Evolutionary conservation across 208 protist species (phyloP), one percentile per base, ranked within the genome.

Genomic region (Trypanosoma caninum): DNA sequence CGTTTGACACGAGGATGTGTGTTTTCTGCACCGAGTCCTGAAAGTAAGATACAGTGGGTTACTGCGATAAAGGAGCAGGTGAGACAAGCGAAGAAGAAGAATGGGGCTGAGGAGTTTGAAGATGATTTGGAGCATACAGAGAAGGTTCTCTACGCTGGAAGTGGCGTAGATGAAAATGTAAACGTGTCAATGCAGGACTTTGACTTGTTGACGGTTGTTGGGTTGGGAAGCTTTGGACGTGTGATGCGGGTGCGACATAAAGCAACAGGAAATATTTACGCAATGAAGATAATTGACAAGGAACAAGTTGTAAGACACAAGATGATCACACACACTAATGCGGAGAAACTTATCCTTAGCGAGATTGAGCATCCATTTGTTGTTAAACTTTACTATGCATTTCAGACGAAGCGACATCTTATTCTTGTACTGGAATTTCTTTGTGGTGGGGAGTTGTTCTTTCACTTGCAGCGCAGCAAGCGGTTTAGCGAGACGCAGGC

Each of bases 391-490:
- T 78, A 96, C 72, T 85, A 65, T 30, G 76, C 87, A 22, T 97
- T 98, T 57, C 87, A 94, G 62, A 87, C 82, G 3, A 60, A 82
- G 11, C 71, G 86, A 31, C 75, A 94, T 50, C 61, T 97, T 16
- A 85, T 89, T 67, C 82, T 97, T 46, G 56, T 97, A 6, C 75
- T 98, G 31, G 95, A 98, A 62, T 98, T 90, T 55, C 65, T 97
- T 1, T 84, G 93, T 20, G 96, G 96, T 22, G 96, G 96, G 8
- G 95, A 98, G 65, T 68, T 98, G 16, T 98, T 97, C 64, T 84
- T 81, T 63, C 92, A 97, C 75, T 58, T 98, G 14, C 87, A 97
- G 61, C 79, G 78, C 10, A 44, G 23, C 35, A 66, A 76, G 35
- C 71, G 69, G 10, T 82, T 91, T 56, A 67, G 57, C 1, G 69